Base-by-base conservation (phyloP, 805 yeast genomes). In the Candida dendrica region DNA sequence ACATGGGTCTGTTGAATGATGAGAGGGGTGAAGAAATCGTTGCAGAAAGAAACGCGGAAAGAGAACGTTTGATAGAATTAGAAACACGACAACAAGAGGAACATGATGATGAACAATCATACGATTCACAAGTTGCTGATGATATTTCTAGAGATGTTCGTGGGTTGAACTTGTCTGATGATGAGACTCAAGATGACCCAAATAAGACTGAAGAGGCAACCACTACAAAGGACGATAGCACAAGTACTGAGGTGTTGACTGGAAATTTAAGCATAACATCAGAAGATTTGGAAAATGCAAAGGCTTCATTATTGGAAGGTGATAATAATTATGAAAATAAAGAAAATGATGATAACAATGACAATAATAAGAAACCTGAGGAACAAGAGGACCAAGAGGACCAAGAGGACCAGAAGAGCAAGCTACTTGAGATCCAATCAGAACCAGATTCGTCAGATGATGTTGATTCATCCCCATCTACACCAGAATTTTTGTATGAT, bases 1-100 rank as follows among this genome's bases (percentile, higher is more conserved):
- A 93, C 64, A 93, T 93, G 98, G 87, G 84, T 0, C 70, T 89
- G 16, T 72, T 93, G 50, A 93, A 91, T 59, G 88, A 90, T 37
- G 77, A 74, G 34, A 72, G 72, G 40, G 88, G 90, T 42, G 81
- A 86, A 60, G 69, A 70, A 26, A 72, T 87, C 36, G 79, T 88
- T 19, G 61, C 64, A 32, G 78, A 81, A 43, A 74, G 96, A 38
- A 95, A 89, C 54, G 60, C 64, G 11, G 77, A 81, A 45, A 72
- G 96, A 45, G 68, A 65, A 18, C 68, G 81, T 18, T 66, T 83
- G 38, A 64, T 65, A 42, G 64, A 64, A 9, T 47, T 53, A 53
- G 66, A 53, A 42, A 55, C 38, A 36, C 50, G 45, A 18, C 45
- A 57, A 24, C 56, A 50, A 26, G 44, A 39, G 1, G 37, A n/a